phyloP scores from a whole-genome alignment of 1,139 yeast species.

The Taphrina deformans region DNA sequence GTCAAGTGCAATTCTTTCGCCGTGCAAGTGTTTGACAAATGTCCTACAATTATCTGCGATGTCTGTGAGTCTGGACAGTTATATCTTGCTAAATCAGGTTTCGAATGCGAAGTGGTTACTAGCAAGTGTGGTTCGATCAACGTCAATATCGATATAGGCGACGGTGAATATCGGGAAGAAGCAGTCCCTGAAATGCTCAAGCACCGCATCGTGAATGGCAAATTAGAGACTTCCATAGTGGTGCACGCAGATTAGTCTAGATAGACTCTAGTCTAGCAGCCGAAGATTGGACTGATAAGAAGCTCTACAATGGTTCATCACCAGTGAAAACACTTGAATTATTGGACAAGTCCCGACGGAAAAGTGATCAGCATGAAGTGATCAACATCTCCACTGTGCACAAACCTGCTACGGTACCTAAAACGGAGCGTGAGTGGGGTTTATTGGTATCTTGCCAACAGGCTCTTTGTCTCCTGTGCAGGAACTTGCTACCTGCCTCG shows the following conservation, averaged over 20 bases:
- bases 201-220: slow-evolving; percentile 56
- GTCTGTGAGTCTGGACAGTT: slow-evolving; percentile 83
- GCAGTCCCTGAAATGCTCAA: slow-evolving; percentile 88
- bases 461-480: too few relatives aligned
- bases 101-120: slow-evolving; percentile 73
- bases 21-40: slow-evolving; percentile 73
- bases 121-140: slow-evolving; percentile 83
- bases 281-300: background rate
- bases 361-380: too few relatives aligned
- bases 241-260: slow-evolving; percentile 50
- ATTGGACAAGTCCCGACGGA: too few relatives aligned
- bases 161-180: slow-evolving; percentile 67
- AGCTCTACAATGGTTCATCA: too few relatives aligned
- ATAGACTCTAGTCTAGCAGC: background rate
- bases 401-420: too few relatives aligned
- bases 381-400: too few relatives aligned
- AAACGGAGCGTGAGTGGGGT: too few relatives aligned
- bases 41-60: slow-evolving; percentile 83
- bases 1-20: slow-evolving; percentile 82
- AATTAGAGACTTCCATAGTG: slow-evolving; percentile 55
- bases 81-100: slow-evolving; percentile 69
- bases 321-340: too few relatives aligned
- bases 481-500: slow-evolving; percentile 49
- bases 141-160: slow-evolving; percentile 68
- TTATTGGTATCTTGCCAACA: too few relatives aligned